phyloP scores from a whole-genome alignment of 805 yeast genomes.

The Pichia sporocuriosa region DNA sequence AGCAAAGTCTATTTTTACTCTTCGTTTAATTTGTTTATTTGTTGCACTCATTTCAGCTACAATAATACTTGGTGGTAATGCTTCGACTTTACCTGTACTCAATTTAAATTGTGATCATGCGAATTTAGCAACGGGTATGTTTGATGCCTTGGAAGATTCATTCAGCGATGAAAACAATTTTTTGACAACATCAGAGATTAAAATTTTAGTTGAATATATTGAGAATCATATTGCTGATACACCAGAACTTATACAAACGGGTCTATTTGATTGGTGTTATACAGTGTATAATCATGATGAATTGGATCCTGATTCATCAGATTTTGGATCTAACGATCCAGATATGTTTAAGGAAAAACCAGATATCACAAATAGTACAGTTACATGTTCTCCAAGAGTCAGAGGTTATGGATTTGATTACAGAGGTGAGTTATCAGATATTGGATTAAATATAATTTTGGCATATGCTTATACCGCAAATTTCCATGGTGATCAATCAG shows the following conservation, averaged over 20 bases:
- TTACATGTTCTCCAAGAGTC: slow-evolving; percentile 17
- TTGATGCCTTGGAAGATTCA: slow-evolving; percentile 33
- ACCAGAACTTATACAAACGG: slow-evolving; percentile 41
- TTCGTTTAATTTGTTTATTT: slow-evolving; percentile 13
- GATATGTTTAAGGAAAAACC: too few relatives aligned
- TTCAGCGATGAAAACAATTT: slow-evolving; percentile 22
- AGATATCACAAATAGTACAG: slow-evolving; percentile 3
- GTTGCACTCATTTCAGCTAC: slow-evolving; percentile 1
- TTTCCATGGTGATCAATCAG: not conserved
- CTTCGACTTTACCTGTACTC: slow-evolving; percentile 3
- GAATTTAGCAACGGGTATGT: slow-evolving; percentile 49
- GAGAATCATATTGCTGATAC: slow-evolving; percentile 38
- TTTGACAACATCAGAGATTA: slow-evolving; percentile 44
- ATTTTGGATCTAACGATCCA: too few relatives aligned
- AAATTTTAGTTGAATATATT: slow-evolving; percentile 39
- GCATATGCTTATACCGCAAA: slow-evolving; percentile 38
- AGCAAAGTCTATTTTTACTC: slow-evolving; percentile 21
- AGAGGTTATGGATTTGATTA: slow-evolving; percentile 37
- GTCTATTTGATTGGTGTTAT: slow-evolving; percentile 39
- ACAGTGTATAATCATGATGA: not conserved
- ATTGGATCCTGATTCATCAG: slow-evolving; percentile 1
- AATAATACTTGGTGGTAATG: slow-evolving; percentile 3
- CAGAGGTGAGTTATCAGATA: slow-evolving; percentile 31
- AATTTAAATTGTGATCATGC: slow-evolving; percentile 44
- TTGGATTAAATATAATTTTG: slow-evolving; percentile 38